A percentile compares a stretch with the other conserved stretches of the same genome.
Evolutionary conservation across 1,284 basidiomycete genomes (phyloP).

Genomic region (Phellinidium pouzarii): DNA sequence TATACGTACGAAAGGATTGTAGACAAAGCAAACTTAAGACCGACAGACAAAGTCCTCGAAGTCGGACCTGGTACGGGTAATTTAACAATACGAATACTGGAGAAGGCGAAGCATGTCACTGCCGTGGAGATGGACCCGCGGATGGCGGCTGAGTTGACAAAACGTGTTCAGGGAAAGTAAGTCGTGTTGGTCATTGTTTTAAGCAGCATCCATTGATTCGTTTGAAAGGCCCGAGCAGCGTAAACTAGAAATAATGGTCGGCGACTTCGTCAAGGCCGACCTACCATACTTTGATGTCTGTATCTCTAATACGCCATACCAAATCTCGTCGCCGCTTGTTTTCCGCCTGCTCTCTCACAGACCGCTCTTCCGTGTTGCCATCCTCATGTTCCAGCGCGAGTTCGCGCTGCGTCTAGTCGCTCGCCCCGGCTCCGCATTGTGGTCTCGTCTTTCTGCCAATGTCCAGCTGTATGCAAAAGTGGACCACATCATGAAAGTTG

Average conservation of each 20-base stretch:
- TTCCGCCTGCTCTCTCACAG: slow-evolving; percentile 97
- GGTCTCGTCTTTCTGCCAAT: slow-evolving; percentile 95
- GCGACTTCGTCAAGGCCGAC: slow-evolving; percentile 96
- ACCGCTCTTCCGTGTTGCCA: slow-evolving; percentile 87
- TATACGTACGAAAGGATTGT: slow-evolving; percentile 55
- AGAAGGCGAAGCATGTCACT: slow-evolving; percentile 88
- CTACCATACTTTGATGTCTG: slow-evolving; percentile 98
- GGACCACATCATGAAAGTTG: slow-evolving; percentile 95
- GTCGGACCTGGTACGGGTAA: slow-evolving; percentile 99
- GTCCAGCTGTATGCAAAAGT: slow-evolving; percentile 96
- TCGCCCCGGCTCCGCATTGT: slow-evolving; percentile 76
- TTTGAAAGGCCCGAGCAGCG: slow-evolving; percentile 80
- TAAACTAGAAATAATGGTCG: slow-evolving; percentile 91
- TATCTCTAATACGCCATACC: slow-evolving; percentile 98
- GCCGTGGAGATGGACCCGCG: slow-evolving; percentile 99
- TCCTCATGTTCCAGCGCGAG: slow-evolving; percentile 99
- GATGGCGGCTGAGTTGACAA: slow-evolving; percentile 96
- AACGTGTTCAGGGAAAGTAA: slow-evolving; percentile 97
- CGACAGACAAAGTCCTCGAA: slow-evolving; percentile 94
- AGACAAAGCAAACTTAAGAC: slow-evolving; percentile 86
- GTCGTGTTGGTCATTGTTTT: slow-evolving; percentile 32
- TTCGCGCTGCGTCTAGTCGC: slow-evolving; percentile 93
- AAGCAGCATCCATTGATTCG: slow-evolving; percentile 3
- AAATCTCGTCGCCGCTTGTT: slow-evolving; percentile 96
- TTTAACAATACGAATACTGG: slow-evolving; percentile 89